Conservation (phyloP, 2,329 filamentous ascomycete species). For the Zasmidium cellare region DNA sequence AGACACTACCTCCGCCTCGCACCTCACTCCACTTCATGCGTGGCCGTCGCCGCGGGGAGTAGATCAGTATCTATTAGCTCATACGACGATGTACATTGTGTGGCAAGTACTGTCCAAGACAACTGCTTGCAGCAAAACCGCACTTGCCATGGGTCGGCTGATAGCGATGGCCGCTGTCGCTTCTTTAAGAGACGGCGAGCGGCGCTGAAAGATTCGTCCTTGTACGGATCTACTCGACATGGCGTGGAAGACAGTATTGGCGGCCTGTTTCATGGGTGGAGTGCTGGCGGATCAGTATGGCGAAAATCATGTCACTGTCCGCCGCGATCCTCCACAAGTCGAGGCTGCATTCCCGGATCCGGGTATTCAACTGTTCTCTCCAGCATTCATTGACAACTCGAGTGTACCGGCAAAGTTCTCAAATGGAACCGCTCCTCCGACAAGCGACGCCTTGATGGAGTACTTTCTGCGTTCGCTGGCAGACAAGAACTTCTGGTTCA, state of each 20-base stretch:
- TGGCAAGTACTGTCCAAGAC: not conserved
- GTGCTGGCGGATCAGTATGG: conserved; percentile 28
- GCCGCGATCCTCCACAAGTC: conserved; percentile 34
- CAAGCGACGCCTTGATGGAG: conserved; percentile 28
- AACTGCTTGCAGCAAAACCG: not conserved
- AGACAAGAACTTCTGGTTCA: conserved; percentile 36
- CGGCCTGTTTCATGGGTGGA: not conserved
- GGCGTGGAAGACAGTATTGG: not conserved
- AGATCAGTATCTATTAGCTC: not conserved
- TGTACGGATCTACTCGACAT: not conserved
- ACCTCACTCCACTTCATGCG: too few relatives aligned
- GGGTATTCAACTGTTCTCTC: conserved; percentile 33
- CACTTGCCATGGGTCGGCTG: not conserved
- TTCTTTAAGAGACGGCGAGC: not conserved
- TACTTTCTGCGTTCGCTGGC: conserved; percentile 32
- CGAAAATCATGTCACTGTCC: conserved; percentile 32
- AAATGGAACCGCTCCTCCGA: conserved; percentile 36
- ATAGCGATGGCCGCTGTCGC: not conserved
- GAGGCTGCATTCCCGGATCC: conserved; percentile 36
- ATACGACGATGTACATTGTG: not conserved
- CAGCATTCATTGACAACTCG: conserved; percentile 33
- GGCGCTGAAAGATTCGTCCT: not conserved
- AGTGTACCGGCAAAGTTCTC: conserved; percentile 32
- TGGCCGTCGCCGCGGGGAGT: not conserved
- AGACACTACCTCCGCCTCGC: not conserved